phyloP scores from a whole-genome alignment of 2,329 filamentous ascomycete genomes.

The Colletotrichum nymphaeae region DNA sequence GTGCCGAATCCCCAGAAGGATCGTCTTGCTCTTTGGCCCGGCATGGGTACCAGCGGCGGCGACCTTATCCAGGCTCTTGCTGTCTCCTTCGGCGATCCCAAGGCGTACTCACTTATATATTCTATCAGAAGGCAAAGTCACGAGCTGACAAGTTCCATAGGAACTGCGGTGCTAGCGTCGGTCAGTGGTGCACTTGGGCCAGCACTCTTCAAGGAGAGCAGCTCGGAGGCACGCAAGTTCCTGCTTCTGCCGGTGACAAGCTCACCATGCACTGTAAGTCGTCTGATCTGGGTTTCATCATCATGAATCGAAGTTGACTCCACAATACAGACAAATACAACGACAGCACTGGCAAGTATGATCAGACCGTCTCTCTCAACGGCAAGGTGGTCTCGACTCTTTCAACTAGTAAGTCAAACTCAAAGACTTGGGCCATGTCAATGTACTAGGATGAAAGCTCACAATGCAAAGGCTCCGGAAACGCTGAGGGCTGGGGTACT shows the following conservation, averaged over 20 bases:
- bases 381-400: neutral
- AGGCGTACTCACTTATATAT: neutral
- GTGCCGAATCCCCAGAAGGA: conserved; percentile 1
- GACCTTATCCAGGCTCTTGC: conserved; percentile 15
- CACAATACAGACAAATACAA: conserved; percentile 6
- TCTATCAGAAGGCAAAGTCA: neutral
- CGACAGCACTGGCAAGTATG: conserved; percentile 16
- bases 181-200: conserved; percentile 14
- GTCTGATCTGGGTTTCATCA: neutral
- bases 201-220: conserved; percentile 13
- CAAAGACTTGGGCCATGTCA: rapidly evolving
- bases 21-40: conserved; percentile 11
- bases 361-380: conserved; percentile 13
- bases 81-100: conserved; percentile 2
- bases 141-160: neutral
- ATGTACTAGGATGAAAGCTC: neutral
- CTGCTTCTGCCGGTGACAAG: neutral
- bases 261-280: conserved; percentile 4
- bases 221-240: conserved; percentile 6
- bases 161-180: conserved; percentile 8
- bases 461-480: neutral
- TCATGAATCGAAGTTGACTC: no score
- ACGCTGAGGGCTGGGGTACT: conserved; percentile 12
- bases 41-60: conserved; percentile 11
- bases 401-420: neutral